Percentiles rank a stretch among this genome's conserved stretches.
phyloP scores from a whole-genome alignment of 495 filamentous ascomycete genomes.

The Cryomyces minteri region DNA sequence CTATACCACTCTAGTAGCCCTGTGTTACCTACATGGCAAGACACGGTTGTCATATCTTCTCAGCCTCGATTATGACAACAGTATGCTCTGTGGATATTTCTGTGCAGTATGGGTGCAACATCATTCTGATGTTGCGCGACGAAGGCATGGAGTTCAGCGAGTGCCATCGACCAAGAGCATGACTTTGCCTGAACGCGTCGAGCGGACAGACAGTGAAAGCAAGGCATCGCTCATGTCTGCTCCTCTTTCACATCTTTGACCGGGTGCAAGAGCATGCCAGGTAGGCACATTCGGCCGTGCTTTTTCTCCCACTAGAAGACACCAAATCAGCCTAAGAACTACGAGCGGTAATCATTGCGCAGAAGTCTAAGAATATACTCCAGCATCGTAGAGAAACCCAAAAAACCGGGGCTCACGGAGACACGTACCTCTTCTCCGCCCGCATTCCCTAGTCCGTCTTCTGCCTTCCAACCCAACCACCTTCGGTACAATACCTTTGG shows the following conservation, averaged over 20 bases:
- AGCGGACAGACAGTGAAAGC: too few species aligned
- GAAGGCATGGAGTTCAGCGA: too few species aligned
- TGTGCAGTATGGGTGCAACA: too few species aligned
- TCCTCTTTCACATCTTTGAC: conserved; percentile 15
- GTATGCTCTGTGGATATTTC: too few species aligned
- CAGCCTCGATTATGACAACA: too few species aligned
- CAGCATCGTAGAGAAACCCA: conserved; percentile 1
- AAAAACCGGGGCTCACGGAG: neutral
- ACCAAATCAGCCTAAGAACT: conserved; percentile 1
- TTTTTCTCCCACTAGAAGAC: conserved; percentile 8
- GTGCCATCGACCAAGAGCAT: too few species aligned
- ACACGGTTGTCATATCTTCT: too few species aligned
- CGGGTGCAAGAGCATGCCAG: conserved; percentile 44
- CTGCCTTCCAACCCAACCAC: conserved; percentile 32
- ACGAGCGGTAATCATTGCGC: too few species aligned
- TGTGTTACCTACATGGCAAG: too few species aligned
- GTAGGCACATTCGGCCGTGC: conserved; percentile 61
- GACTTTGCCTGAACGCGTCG: too few species aligned
- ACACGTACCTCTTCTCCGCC: neutral
- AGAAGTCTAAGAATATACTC: conserved; percentile 3
- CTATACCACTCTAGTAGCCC: too few species aligned
- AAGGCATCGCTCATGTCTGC: neutral
- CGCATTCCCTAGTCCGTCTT: neutral
- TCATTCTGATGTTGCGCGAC: too few species aligned
- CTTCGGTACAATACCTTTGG: conserved; percentile 39